These are phyloP conservation scores for Pythium brachiatum DNA, from an alignment of 352 stramenopile species.

Conservation along the genomic window DNA sequence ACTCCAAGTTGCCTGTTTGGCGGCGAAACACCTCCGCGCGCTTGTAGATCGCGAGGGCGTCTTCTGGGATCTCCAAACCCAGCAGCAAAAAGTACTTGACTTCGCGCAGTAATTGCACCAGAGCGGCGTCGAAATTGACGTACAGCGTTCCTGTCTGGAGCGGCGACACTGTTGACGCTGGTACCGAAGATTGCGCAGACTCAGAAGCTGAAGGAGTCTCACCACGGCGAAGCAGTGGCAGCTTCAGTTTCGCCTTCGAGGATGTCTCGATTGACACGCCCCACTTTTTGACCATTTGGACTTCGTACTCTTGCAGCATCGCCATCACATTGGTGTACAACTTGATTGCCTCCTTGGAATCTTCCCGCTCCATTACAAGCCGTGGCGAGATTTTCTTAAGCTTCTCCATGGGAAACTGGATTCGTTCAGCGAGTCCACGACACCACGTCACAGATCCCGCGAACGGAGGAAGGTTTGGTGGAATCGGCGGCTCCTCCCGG, in stretches of 20 bases:
- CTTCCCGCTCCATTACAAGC: conserved; percentile 85
- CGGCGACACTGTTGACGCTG: background rate
- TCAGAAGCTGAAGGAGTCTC: background rate
- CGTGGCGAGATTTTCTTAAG: conserved; percentile 73
- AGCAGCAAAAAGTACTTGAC: conserved; percentile 94
- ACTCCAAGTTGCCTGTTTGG: conserved; percentile 90
- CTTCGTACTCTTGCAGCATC: conserved; percentile 78
- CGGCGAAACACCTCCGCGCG: conserved; percentile 89
- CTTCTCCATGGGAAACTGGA: conserved; percentile 90
- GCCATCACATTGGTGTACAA: conserved; percentile 88
- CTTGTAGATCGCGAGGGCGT: conserved; percentile 91
- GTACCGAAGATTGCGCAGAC: background rate
- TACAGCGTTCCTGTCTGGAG: conserved; percentile 38
- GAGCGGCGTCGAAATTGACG: conserved; percentile 90
- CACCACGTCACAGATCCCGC: conserved; percentile 91
- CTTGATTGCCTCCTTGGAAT: conserved; percentile 89
- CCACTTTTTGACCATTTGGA: conserved; percentile 84
- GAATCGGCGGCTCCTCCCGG: conserved; percentile 81
- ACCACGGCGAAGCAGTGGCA: conserved; percentile 77
- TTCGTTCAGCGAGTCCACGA: conserved; percentile 77
- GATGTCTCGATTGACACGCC: conserved; percentile 75
- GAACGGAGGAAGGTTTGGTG: conserved; percentile 88
- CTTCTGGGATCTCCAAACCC: conserved; percentile 84
- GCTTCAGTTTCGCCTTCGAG: conserved; percentile 84
- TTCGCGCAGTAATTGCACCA: conserved; percentile 90